These are phyloP conservation scores for Carex myosuroides DNA, from an alignment of 176 grass and related monocot genomes.

Conservation along the genomic window DNA sequence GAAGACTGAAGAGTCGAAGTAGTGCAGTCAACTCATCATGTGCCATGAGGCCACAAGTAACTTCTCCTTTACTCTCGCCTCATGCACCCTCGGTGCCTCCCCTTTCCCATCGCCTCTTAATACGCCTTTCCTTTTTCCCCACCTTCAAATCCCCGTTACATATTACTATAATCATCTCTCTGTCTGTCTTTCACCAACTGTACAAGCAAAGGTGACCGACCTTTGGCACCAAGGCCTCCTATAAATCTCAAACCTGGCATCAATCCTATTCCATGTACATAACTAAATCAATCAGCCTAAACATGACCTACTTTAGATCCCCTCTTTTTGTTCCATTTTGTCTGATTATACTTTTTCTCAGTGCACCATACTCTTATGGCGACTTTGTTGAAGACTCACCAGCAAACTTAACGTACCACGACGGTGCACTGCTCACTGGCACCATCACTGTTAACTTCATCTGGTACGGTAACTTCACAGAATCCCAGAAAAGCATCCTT, in stretches of 20 bases:
- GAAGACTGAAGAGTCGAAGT: neutral
- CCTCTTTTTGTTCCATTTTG: neutral
- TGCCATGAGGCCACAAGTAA: neutral
- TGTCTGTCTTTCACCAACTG: neutral
- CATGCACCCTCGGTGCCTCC: neutral
- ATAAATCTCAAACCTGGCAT: neutral
- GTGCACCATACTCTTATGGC: neutral
- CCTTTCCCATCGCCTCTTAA: conserved; percentile 16
- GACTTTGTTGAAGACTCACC: neutral
- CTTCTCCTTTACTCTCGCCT: neutral
- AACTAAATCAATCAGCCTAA: neutral
- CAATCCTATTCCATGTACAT: neutral
- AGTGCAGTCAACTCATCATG: neutral
- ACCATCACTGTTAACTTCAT: conserved; percentile 8
- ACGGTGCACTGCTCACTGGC: conserved; percentile 11
- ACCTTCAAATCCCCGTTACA: neutral
- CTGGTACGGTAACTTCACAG: conserved; percentile 23
- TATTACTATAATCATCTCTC: neutral
- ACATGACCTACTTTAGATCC: conserved; percentile 8
- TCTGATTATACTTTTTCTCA: neutral
- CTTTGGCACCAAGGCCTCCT: neutral
- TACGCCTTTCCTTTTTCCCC: conserved; percentile 14
- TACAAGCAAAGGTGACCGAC: conserved; percentile 9
- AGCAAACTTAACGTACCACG: neutral
- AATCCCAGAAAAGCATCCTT: neutral